Conservation (phyloP, 495 filamentous ascomycete genomes). For the Articulospora tetracladia region DNA sequence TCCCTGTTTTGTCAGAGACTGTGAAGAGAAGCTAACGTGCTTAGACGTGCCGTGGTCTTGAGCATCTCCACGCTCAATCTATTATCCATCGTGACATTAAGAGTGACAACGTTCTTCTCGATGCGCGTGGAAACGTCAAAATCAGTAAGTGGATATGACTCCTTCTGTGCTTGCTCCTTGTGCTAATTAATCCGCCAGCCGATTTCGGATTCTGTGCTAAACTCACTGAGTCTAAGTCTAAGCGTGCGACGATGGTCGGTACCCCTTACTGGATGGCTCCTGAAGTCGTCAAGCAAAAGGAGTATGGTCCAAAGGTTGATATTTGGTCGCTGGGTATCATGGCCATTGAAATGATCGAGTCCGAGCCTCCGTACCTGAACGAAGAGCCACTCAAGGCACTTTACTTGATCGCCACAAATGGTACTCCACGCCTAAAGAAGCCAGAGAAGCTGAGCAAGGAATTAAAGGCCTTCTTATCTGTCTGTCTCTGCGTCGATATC, state of each 20-base stretch:
- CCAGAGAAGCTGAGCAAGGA: slow-evolving; percentile 95
- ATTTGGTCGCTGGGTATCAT: slow-evolving; percentile 99
- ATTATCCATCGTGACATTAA: slow-evolving; percentile 99
- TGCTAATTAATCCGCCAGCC: slow-evolving; percentile 50
- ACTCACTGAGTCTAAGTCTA: slow-evolving; percentile 92
- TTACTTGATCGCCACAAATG: slow-evolving; percentile 96
- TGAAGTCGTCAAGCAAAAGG: slow-evolving; percentile 98
- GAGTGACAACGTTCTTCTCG: slow-evolving; percentile 94
- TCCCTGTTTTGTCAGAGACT: slow-evolving; percentile 1
- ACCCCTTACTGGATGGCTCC: slow-evolving; percentile 99
- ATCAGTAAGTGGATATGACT: slow-evolving; percentile 72
- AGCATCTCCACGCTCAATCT: slow-evolving; percentile 89
- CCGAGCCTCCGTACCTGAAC: slow-evolving; percentile 94
- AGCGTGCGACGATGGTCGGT: slow-evolving; percentile 98
- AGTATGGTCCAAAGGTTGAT: slow-evolving; percentile 96
- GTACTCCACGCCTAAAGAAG: slow-evolving; percentile 94
- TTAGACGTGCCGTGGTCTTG: slow-evolving; percentile 91
- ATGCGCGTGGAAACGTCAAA: slow-evolving; percentile 92
- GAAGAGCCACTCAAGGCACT: slow-evolving; percentile 96
- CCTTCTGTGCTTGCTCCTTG: slow-evolving; percentile 6
- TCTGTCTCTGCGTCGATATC: slow-evolving; percentile 94
- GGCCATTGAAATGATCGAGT: slow-evolving; percentile 99
- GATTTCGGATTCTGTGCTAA: slow-evolving; percentile 99
- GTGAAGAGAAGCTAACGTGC: not conserved
- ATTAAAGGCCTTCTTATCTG: slow-evolving; percentile 90